These are phyloP conservation scores for Dendryphion nanum DNA, from an alignment of 2,329 filamentous ascomycete genomes.

Conservation along the genomic window DNA sequence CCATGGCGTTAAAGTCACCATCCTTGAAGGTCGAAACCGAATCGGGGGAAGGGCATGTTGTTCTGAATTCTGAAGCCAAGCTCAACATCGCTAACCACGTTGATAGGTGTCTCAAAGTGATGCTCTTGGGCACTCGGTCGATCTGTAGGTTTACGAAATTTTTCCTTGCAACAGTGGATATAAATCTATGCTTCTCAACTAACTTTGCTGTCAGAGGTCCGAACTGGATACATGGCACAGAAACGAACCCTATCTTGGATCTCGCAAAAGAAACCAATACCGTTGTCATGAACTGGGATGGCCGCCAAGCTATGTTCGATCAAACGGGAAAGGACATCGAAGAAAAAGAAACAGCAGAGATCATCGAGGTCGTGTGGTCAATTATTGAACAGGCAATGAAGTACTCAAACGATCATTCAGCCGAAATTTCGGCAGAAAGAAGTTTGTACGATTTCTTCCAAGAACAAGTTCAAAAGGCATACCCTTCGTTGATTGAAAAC, in stretches of 20 bases:
- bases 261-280: slow-evolving; percentile 63
- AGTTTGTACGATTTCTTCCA: slow-evolving; percentile 60
- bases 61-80: too few species aligned
- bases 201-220: slow-evolving; percentile 53
- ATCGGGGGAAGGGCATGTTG: slow-evolving; percentile 63
- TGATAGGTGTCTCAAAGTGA: slow-evolving; percentile 50
- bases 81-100: neutral
- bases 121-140: slow-evolving; percentile 51
- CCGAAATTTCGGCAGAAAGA: slow-evolving; percentile 50
- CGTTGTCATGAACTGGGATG: slow-evolving; percentile 52
- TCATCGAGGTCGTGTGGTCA: slow-evolving; percentile 60
- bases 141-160: slow-evolving; percentile 49
- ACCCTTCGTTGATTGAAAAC: slow-evolving; percentile 32
- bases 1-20: slow-evolving; percentile 64
- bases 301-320: slow-evolving; percentile 56
- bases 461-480: slow-evolving; percentile 47
- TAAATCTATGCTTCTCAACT: slow-evolving; percentile 5
- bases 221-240: slow-evolving; percentile 79
- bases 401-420: slow-evolving; percentile 59
- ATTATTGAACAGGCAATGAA: slow-evolving; percentile 68
- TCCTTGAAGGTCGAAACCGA: slow-evolving; percentile 67
- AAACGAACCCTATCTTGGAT: slow-evolving; percentile 67
- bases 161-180: neutral
- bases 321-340: slow-evolving; percentile 55
- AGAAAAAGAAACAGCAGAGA: slow-evolving; percentile 36